These are phyloP conservation scores for Lichtheimia ornata DNA, from an alignment of 371 early-diverging fungal genomes.

Conservation along the genomic window DNA sequence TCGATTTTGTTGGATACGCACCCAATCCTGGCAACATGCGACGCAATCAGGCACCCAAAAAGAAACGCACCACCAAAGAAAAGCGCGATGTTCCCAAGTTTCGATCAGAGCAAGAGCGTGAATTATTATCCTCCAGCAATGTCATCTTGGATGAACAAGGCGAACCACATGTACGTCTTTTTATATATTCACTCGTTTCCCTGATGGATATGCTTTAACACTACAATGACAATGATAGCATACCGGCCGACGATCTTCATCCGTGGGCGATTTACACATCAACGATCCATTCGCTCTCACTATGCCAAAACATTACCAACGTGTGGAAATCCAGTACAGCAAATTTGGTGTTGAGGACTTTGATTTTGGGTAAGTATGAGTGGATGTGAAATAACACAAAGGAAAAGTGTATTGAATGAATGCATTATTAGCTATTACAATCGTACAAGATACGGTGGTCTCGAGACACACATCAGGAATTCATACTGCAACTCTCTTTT, in stretches of 20 bases:
- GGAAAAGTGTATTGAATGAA: background rate
- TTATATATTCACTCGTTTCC: background rate
- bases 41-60: slow-evolving; percentile 76
- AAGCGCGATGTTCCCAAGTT: slow-evolving; percentile 78
- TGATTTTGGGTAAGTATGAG: slow-evolving; percentile 77
- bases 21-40: slow-evolving; percentile 76
- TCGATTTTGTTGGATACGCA: slow-evolving; percentile 91
- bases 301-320: slow-evolving; percentile 73
- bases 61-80: slow-evolving; percentile 32
- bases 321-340: slow-evolving; percentile 82
- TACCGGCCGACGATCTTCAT: slow-evolving; percentile 28
- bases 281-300: slow-evolving; percentile 40
- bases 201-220: background rate
- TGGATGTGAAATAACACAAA: background rate
- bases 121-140: slow-evolving; percentile 50
- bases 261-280: slow-evolving; percentile 30
- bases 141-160: slow-evolving; percentile 29
- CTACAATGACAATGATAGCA: background rate
- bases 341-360: slow-evolving; percentile 97
- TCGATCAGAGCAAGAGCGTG: slow-evolving; percentile 81
- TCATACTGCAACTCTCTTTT: slow-evolving; percentile 89
- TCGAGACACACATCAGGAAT: slow-evolving; percentile 90
- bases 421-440: slow-evolving; percentile 70
- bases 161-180: slow-evolving; percentile 15
- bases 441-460: slow-evolving; percentile 79